Base-by-base conservation (phyloP, 225 moss, liverwort and hornwort species). In the Pleurozium schreberi region DNA sequence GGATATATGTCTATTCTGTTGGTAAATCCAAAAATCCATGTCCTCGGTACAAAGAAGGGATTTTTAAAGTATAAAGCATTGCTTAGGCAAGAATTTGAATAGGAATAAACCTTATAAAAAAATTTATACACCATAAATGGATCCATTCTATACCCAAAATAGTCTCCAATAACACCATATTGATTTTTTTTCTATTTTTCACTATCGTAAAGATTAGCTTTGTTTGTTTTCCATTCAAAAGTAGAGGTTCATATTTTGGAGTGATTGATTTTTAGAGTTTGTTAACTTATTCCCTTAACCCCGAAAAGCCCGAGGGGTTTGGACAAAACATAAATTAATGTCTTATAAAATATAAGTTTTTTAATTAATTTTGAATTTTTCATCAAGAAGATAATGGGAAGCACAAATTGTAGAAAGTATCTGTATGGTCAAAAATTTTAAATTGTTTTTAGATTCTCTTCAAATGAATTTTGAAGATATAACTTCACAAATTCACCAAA, bases 1-100 rank as follows among this genome's bases (percentile, higher is more conserved):
- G 0, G 4, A 1, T 31, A 4, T 31, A 18, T 18, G 6, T 7
- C 1, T 31, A 47, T 6, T 6, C 6, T 31, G 18, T 47, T 11
- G 2, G 45, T 47, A 4, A 26, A 47, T 74, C 0, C 1, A 2
- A 0, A 31, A 74, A 30, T 19, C 4, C 19, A 74, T 7, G 6
- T 75, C 7, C 1, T 18, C 11, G 2, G 33, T 7, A 49, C 3
- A 30, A 74, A 18, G 4, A 45, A 47, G 18, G 11, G 0, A 74
- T 49, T 4, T 3, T 10, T 7, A 7, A 6, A 10, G 7, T 31
- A 6, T 7, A 31, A 10, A 47, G 9, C 11, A 30, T 30, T 47
- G 11, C 11, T 11, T 0, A 47, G 49, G 31, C 0, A 75, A 49
- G 3, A 75, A 33, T 3, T 11, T 18, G 4, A 45, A 18, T 30